Conservation (phyloP, 352 stramenopile species). For the Blastocystis sp. region DNA sequence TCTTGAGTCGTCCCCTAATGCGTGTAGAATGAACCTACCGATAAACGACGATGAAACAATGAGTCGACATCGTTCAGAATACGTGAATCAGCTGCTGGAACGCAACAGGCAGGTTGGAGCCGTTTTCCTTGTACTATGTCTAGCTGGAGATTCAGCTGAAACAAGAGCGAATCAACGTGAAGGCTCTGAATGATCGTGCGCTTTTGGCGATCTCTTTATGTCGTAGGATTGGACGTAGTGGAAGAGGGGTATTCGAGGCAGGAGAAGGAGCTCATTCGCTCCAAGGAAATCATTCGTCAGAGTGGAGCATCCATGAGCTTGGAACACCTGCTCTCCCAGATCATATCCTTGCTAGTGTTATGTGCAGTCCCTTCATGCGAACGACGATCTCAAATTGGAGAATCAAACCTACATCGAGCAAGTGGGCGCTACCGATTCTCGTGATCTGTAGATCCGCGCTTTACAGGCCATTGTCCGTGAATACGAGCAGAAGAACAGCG, state of each 20-base stretch:
- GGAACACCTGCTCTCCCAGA: conserved; percentile 33
- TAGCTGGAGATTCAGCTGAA: conserved; percentile 62
- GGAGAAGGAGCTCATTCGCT: conserved; percentile 20
- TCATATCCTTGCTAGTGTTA: conserved; percentile 54
- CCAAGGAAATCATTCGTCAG: conserved; percentile 48
- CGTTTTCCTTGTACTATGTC: background rate
- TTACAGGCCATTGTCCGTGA: conserved; percentile 60
- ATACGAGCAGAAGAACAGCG: conserved; percentile 8
- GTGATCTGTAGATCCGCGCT: conserved; percentile 33
- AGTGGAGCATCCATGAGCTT: conserved; percentile 32
- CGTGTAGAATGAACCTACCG: conserved; percentile 29
- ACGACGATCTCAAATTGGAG: conserved; percentile 44
- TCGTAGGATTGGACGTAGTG: conserved; percentile 35
- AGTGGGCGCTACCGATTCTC: background rate
- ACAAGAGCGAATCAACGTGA: conserved; percentile 67
- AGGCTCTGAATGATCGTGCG: conserved; percentile 60
- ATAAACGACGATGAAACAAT: conserved; percentile 71
- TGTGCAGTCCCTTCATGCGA: conserved; percentile 6
- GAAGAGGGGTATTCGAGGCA: conserved; percentile 39
- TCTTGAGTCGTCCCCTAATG: background rate
- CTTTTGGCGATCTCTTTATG: background rate
- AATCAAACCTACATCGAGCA: conserved; percentile 71
- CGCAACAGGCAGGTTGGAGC: conserved; percentile 32
- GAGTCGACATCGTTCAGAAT: conserved; percentile 61
- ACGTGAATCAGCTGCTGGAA: conserved; percentile 63